Evolutionary conservation across 2,329 filamentous ascomycete genomes (phyloP).

Genomic region (Aspergillus pseudoglaucus): DNA sequence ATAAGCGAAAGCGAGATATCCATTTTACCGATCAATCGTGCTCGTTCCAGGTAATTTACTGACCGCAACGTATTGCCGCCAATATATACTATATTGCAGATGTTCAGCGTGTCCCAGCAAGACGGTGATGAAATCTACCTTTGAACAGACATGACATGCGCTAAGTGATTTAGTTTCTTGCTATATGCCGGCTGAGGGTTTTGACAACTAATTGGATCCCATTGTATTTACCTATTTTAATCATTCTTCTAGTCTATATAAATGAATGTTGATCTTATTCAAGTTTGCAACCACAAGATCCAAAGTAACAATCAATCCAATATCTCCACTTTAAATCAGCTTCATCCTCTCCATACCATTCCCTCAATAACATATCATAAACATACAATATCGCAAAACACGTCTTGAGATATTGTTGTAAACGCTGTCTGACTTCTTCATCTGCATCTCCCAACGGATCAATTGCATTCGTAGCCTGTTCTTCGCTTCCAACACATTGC

Average conservation of each 20-base stretch:
- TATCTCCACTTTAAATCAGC: not conserved
- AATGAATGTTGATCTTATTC: not conserved
- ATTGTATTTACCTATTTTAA: too few relatives aligned
- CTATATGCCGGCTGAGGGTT: too few relatives aligned
- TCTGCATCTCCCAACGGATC: not conserved
- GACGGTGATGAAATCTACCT: too few relatives aligned
- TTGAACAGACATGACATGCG: too few relatives aligned
- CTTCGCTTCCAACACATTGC: too few relatives aligned
- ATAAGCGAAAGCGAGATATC: not conserved
- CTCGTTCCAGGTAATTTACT: too few relatives aligned
- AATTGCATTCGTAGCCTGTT: not conserved
- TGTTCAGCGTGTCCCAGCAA: too few relatives aligned
- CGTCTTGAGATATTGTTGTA: constrained; percentile 1
- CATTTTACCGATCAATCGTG: too few relatives aligned
- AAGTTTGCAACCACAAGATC: not conserved
- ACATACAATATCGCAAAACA: constrained; percentile 2
- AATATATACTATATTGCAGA: too few relatives aligned
- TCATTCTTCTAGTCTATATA: not conserved
- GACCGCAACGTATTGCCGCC: too few relatives aligned
- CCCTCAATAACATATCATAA: constrained; percentile 3
- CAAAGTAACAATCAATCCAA: not conserved
- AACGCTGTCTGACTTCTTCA: not conserved
- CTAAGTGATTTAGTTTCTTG: too few relatives aligned
- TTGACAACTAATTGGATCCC: too few relatives aligned
- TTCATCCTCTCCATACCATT: not conserved